Conservation (phyloP, 2,329 filamentous ascomycete genomes). For the Ascochyta viciae-villosae region DNA sequence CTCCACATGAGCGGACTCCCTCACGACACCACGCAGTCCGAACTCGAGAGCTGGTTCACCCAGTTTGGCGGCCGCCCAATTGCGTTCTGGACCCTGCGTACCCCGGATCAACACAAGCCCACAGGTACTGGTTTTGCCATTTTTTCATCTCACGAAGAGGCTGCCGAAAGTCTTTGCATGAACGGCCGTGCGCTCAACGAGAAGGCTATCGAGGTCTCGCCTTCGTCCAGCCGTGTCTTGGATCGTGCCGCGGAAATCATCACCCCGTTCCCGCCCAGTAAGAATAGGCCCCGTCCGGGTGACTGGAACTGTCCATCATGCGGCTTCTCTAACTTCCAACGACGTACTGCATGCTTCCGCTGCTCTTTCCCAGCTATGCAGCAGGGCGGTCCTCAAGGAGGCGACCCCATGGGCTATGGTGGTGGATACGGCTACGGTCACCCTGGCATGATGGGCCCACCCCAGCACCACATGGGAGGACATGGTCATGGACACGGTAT, state of each 20-base stretch:
- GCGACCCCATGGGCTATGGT: constrained; percentile 72
- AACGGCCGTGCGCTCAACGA: constrained; percentile 97
- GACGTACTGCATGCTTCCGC: constrained; percentile 96
- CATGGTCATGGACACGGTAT: constrained; percentile 57
- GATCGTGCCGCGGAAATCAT: constrained; percentile 95
- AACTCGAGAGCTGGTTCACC: constrained; percentile 99
- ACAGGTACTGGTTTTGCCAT: constrained; percentile 98
- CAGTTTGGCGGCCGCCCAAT: constrained; percentile 98
- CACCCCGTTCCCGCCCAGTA: constrained; percentile 96
- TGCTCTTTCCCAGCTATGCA: constrained; percentile 98
- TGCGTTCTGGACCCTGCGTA: constrained; percentile 97
- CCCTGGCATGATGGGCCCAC: constrained; percentile 65
- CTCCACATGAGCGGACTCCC: constrained; percentile 97
- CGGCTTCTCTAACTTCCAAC: constrained; percentile 99
- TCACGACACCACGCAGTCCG: constrained; percentile 97
- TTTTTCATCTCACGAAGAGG: constrained; percentile 82
- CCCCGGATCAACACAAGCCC: constrained; percentile 99
- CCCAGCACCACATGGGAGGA: constrained; percentile 73
- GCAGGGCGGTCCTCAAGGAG: constrained; percentile 68
- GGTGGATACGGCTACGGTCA: constrained; percentile 58
- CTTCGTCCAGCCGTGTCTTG: constrained; percentile 93
- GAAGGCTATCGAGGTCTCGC: constrained; percentile 98
- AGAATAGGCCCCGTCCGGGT: constrained; percentile 94
- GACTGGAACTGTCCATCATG: constrained; percentile 99
- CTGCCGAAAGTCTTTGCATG: constrained; percentile 98